phyloP scores from a whole-genome alignment of 2,329 filamentous ascomycete species.

The Talaromyces sp. region DNA sequence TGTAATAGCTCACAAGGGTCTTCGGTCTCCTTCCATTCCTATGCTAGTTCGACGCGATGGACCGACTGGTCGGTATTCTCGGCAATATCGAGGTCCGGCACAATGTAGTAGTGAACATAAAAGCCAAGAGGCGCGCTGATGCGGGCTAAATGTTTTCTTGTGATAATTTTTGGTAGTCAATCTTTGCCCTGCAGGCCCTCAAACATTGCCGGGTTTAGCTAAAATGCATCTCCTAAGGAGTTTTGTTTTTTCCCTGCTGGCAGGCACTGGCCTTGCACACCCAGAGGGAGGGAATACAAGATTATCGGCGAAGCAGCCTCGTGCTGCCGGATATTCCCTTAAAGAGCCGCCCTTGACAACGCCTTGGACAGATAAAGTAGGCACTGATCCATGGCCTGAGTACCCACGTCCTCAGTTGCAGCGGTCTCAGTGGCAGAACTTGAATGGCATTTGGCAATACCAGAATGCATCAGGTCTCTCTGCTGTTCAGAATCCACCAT shows the following conservation, averaged over 20 bases:
- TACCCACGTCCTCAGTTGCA: constrained; percentile 53
- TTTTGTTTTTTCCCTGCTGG: constrained; percentile 15
- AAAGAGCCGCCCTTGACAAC: constrained; percentile 48
- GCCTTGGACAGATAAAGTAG: constrained; percentile 51
- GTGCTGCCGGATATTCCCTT: constrained; percentile 36
- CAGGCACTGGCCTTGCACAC: constrained; percentile 12
- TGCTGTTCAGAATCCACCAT: constrained; percentile 48
- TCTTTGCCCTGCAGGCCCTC: neutral
- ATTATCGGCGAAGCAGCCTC: constrained; percentile 14
- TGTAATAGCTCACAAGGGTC: neutral
- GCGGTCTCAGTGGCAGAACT: constrained; percentile 52
- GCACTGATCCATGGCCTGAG: constrained; percentile 54
- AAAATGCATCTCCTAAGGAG: constrained; percentile 18
- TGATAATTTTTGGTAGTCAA: neutral
- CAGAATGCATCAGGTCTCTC: constrained; percentile 42
- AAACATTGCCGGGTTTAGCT: neutral
- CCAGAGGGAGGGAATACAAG: constrained; percentile 3
- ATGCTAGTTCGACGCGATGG: neutral
- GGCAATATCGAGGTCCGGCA: neutral
- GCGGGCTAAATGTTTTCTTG: neutral
- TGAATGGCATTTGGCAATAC: constrained; percentile 55
- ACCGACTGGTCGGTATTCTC: neutral
- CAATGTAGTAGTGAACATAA: neutral
- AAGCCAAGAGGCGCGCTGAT: neutral
- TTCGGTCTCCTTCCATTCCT: neutral